Evolutionary conservation across 805 yeast genomes (phyloP), one percentile per base, ranked within the genome.

Genomic region (Metschnikowia proteae): DNA sequence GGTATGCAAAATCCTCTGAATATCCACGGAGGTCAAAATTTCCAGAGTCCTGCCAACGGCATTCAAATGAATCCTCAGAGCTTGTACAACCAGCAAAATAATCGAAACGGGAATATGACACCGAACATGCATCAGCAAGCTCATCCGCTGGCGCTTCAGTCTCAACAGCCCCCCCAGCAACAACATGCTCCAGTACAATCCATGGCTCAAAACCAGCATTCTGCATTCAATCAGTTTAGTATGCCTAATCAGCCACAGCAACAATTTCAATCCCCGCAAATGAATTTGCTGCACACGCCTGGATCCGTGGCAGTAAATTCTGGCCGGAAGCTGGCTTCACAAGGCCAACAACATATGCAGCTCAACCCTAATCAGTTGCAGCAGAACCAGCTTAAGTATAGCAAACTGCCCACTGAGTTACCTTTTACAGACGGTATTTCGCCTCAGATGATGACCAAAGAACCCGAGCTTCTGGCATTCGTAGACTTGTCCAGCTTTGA

Each of bases 381-480:
- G 11, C 45, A 26, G 25, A 29, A 11, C 13, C 45, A 42, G 25
- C 26, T 30, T 26, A 32, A 42, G 31, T 33, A 10, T 10, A 42
- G 8, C n/a, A 51, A 51, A 35, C 49, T 38, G 31, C 36, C 43
- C 3, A 28, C 44, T n/a, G 54, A 51, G 25, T 22, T 46, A 31
- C 37, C 50, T 17, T 52, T 47, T 35, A 34, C 47, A 4, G 50
- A 50, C 23, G 48, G 52, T 4, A 53, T 54, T 11, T 50, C 56
- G 7, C 56, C 56, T 11, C 58, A 53, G 30, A 52, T 54, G 56
- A 45, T 54, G 52, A 35, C 52, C 13, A 54, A 54, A 38, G 58
- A 54, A 13, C 39, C 52, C n/a, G 56, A 52, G 42, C 35, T 43
- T 5, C 39, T 43, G 46, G 46, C 39, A 28, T 43, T 34, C 13